Percentiles rank a stretch among this genome's conserved stretches.
These are phyloP conservation scores for Bacterosira constricta DNA, from an alignment of 108 stramenopile genomes.

Conservation along the genomic window DNA sequence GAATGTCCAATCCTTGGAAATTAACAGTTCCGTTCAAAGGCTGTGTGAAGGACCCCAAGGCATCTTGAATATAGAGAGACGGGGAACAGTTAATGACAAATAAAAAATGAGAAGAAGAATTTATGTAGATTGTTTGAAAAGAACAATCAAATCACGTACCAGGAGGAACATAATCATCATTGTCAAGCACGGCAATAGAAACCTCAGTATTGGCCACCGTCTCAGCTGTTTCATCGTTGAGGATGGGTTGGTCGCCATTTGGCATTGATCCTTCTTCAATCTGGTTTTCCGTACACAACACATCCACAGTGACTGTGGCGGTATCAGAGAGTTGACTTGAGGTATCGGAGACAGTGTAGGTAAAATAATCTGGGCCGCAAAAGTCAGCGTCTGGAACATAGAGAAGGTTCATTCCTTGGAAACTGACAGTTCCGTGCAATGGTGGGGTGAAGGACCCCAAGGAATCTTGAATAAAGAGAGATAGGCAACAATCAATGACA, in stretches of 20 bases:
- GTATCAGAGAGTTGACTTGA: conserved; percentile 5
- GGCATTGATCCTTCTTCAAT: too few relatives aligned
- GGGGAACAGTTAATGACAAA: neutral
- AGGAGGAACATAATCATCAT: conserved; percentile 1
- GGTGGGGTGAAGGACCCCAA: neutral
- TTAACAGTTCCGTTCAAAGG: conserved; percentile 2
- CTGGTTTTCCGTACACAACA: too few relatives aligned
- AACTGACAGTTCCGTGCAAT: neutral
- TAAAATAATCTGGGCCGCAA: conserved; percentile 19
- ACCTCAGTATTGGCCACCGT: neutral
- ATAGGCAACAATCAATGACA: too few relatives aligned
- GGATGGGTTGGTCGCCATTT: neutral
- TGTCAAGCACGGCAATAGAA: neutral
- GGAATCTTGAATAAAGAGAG: neutral
- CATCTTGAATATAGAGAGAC: neutral
- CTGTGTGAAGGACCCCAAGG: neutral
- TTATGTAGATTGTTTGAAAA: neutral
- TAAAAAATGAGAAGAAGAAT: too few relatives aligned
- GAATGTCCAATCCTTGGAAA: neutral
- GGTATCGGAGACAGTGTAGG: conserved; percentile 19
- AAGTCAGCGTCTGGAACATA: conserved; percentile 16
- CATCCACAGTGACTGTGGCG: conserved; percentile 15
- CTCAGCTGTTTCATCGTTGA: neutral
- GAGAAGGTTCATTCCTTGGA: neutral
- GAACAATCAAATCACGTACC: neutral